These are phyloP conservation scores for Rhizopus delemar DNA, from an alignment of 371 early-diverging fungal genomes.

Conservation along the genomic window DNA sequence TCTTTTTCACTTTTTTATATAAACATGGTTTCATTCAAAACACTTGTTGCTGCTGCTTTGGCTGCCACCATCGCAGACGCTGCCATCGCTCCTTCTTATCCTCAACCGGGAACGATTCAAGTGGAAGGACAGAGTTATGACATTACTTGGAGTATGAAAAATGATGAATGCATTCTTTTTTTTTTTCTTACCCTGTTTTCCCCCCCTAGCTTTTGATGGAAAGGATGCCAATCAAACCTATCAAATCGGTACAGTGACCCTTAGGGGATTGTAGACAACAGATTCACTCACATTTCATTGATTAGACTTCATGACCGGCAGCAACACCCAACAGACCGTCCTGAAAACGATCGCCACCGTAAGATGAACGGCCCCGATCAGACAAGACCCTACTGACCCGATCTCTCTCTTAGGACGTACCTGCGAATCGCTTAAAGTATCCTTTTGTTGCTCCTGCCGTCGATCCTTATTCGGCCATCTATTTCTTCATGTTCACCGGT, in stretches of 20 bases:
- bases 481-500: constrained; percentile 54
- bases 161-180: no score
- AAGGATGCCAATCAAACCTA: constrained; percentile 21
- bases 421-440: constrained; percentile 21
- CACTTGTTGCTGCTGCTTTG: constrained; percentile 17
- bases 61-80: constrained; percentile 19
- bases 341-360: constrained; percentile 25
- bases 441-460: constrained; percentile 35
- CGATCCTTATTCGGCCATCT: constrained; percentile 41
- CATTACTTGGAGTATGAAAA: constrained; percentile 47
- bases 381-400: neutral
- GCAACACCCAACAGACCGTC: constrained; percentile 25
- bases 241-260: constrained; percentile 13
- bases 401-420: constrained; percentile 18
- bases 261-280: neutral
- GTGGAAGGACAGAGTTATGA: constrained; percentile 34
- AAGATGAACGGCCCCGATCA: constrained; percentile 1
- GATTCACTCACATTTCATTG: neutral
- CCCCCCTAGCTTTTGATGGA: constrained; percentile 24
- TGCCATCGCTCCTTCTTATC: constrained; percentile 44
- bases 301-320: constrained; percentile 48
- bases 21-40: constrained; percentile 24
- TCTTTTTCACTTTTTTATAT: constrained; percentile 8
- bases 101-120: constrained; percentile 48
- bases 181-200: neutral